Percentiles rank a stretch among this genome's conserved stretches.
Conservation (phyloP, 805 yeast genomes). For the Candida mattraensis region DNA sequence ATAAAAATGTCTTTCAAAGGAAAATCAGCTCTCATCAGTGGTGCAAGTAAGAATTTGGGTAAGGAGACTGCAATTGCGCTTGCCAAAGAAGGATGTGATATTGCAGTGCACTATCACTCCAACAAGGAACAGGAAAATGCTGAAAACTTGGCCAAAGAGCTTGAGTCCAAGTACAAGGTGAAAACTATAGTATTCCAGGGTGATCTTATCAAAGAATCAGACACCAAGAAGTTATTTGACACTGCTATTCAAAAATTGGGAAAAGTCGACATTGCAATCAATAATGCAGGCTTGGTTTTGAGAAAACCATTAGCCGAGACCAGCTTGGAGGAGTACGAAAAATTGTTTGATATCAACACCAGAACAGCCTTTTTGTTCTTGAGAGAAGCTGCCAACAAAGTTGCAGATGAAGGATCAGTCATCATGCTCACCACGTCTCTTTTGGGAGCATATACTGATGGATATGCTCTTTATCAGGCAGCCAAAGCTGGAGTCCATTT, state of each 20-base stretch:
- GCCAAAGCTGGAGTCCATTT: conserved; percentile 56
- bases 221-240: conserved; percentile 45
- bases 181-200: conserved; percentile 45
- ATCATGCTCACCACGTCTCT: conserved; percentile 61
- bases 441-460: conserved; percentile 62
- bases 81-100: conserved; percentile 53
- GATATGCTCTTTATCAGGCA: conserved; percentile 55
- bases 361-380: conserved; percentile 63
- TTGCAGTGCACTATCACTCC: conserved; percentile 58
- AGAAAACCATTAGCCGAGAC: conserved; percentile 58
- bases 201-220: conserved; percentile 42
- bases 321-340: conserved; percentile 54
- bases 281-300: conserved; percentile 66
- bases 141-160: conserved; percentile 37
- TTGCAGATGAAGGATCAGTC: conserved; percentile 54
- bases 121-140: conserved; percentile 36
- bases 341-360: conserved; percentile 53
- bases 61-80: conserved; percentile 51
- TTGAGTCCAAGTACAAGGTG: conserved; percentile 38
- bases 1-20: conserved; percentile 36
- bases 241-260: conserved; percentile 47
- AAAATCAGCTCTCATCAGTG: conserved; percentile 55
- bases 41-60: conserved; percentile 65
- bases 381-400: conserved; percentile 51
- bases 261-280: conserved; percentile 59